Conservation (phyloP, 2,329 filamentous ascomycete species). For the Falciphora oryzae region DNA sequence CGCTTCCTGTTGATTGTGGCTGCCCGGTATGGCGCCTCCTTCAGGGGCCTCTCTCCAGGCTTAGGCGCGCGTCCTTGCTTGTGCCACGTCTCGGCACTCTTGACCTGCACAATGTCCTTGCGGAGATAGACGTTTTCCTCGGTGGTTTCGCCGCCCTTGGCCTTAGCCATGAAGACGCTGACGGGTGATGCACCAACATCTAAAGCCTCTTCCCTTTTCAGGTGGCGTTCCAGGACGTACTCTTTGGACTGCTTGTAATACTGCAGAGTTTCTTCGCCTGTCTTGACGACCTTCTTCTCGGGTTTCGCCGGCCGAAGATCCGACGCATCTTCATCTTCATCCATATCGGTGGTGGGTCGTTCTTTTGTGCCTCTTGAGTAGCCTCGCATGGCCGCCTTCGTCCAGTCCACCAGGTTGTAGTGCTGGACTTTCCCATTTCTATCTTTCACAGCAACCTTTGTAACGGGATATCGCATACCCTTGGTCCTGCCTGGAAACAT, state of each 20-base stretch:
- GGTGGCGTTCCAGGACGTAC: conserved; percentile 77
- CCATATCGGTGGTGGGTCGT: conserved; percentile 59
- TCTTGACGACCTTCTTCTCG: conserved; percentile 66
- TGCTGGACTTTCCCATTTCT: conserved; percentile 69
- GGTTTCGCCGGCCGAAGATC: conserved; percentile 69
- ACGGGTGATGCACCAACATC: conserved; percentile 61
- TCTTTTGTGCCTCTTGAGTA: conserved; percentile 51
- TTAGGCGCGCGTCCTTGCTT: conserved; percentile 82
- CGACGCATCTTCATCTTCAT: conserved; percentile 72
- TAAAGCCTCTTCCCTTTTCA: conserved; percentile 88
- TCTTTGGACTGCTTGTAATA: conserved; percentile 84
- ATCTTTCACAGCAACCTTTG: conserved; percentile 77
- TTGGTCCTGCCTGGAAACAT: conserved; percentile 86
- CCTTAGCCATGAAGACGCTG: conserved; percentile 67
- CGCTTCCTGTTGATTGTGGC: conserved; percentile 83
- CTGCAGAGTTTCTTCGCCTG: conserved; percentile 76
- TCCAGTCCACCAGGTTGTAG: conserved; percentile 83
- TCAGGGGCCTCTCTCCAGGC: conserved; percentile 67
- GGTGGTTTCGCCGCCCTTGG: conserved; percentile 66
- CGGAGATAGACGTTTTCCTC: conserved; percentile 78
- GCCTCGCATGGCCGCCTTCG: conserved; percentile 69
- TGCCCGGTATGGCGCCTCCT: conserved; percentile 82
- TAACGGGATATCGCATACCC: conserved; percentile 68
- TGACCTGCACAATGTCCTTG: conserved; percentile 75
- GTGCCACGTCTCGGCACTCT: conserved; percentile 94